Base-by-base conservation (phyloP, 352 stramenopile species). In the Globisporangium perplexum region DNA sequence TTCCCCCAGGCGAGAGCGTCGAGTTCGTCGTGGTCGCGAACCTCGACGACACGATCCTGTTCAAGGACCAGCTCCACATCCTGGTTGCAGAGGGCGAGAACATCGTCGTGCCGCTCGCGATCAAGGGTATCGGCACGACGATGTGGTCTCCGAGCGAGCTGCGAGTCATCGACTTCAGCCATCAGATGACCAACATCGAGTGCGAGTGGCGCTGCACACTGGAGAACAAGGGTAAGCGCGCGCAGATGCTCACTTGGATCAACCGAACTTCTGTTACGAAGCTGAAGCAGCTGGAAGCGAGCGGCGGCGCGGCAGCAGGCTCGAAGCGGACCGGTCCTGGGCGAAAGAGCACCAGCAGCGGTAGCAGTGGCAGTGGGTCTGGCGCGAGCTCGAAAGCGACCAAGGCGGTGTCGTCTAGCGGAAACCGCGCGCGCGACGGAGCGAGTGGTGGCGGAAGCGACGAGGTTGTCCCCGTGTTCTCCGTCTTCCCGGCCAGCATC, bases 31-130 rank as follows among this genome's bases (percentile, higher is more conserved):
- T 98, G 4, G 85, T 86, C 12, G 95, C 93, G 0, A 96, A 96
- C 43, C 56, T 97, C n/a, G 94, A 98, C 66, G 95, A 98, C 57
- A 96, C 90, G 18, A 72, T 90, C 7, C 44, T 88, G 14, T 93
- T 96, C 63, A 93, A 93, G 53, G 95, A 98, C 57, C 87, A 98
- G 55, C 71, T 98, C 1, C 86, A 98, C 59, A 86, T 98, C 47
- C 68, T 98, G 47, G 78, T 98, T 22, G 70, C 74, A 0, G 88
- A 98, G 47, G 94, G 94, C 12, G 90, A 97, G 3, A 97, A 88
- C 33, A 41, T 98, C 7, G 65, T 93, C 2, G 69, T 98, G 6
- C 85, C 89, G 0, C 72, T 98, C 10, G 62, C 71, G 8, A 96
- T 97, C 45, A 88, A 79, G 68, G 95, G 95, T n/a, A 91, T 79